A percentile compares a stretch with the other conserved stretches of the same genome.
phyloP scores from a whole-genome alignment of 2,329 filamentous ascomycete species.

The Trichoderma lentiforme region DNA sequence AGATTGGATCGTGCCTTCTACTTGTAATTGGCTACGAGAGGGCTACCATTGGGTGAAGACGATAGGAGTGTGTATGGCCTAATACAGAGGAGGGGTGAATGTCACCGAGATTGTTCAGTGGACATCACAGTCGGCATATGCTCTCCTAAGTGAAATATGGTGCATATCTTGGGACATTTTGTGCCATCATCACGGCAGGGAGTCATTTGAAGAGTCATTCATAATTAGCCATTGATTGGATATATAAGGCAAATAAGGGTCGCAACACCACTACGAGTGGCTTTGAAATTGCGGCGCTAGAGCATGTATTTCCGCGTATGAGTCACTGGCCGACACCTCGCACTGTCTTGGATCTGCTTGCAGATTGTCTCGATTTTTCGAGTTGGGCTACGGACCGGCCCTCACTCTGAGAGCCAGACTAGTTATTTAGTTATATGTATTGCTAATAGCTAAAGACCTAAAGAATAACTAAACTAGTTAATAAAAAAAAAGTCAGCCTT shows the following conservation, averaged over 20 bases:
- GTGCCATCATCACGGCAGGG: not conserved
- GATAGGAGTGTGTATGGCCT: not conserved
- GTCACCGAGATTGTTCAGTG: not conserved
- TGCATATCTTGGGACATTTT: not conserved
- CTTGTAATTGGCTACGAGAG: not conserved
- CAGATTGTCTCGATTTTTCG: not conserved
- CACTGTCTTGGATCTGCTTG: not conserved
- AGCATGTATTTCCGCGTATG: not conserved
- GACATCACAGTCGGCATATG: not conserved
- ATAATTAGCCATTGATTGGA: not conserved
- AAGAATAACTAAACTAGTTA: too few species aligned
- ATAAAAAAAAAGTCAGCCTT: too few species aligned
- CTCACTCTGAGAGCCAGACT: not conserved
- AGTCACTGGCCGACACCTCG: conserved; percentile 12
- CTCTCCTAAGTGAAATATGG: not conserved
- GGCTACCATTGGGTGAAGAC: not conserved
- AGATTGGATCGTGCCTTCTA: not conserved
- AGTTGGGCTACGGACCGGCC: not conserved
- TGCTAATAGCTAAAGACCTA: too few species aligned
- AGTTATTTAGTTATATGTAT: too few species aligned
- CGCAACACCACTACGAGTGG: not conserved
- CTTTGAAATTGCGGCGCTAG: not conserved
- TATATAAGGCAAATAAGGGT: not conserved
- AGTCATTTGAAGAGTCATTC: conserved; percentile 10
- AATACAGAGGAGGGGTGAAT: not conserved